These are phyloP conservation scores for Chloris gayana DNA, from an alignment of 176 grass and related monocot genomes.

Conservation along the genomic window DNA sequence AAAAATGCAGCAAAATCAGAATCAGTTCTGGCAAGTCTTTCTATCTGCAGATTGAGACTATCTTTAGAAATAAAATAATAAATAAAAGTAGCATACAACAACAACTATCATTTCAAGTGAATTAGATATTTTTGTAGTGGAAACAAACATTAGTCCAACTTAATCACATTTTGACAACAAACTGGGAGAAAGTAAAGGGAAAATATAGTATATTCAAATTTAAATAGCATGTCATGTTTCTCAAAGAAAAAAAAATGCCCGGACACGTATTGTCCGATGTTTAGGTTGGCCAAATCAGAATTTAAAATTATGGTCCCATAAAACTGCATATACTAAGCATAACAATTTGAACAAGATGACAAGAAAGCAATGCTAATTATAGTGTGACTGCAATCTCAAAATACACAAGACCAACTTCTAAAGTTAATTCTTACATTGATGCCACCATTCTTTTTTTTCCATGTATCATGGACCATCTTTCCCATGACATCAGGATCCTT, in stretches of 20 bases:
- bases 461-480: conserved; percentile 82
- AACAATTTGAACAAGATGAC: neutral
- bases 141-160: neutral
- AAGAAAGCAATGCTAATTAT: neutral
- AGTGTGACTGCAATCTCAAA: conserved; percentile 1
- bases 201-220: neutral
- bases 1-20: conserved; percentile 91
- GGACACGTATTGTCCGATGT: neutral
- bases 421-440: conserved; percentile 69
- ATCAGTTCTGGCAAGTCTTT: conserved; percentile 94
- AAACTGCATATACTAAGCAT: neutral
- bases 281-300: conserved; percentile 4
- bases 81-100: conserved; percentile 3
- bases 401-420: neutral
- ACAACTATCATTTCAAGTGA: neutral
- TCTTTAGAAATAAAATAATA: conserved; percentile 35
- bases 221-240: neutral
- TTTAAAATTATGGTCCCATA: neutral
- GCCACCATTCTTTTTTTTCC: conserved; percentile 51
- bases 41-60: conserved; percentile 63
- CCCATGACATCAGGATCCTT: conserved; percentile 75
- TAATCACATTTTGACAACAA: neutral
- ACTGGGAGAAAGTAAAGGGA: neutral
- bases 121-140: conserved; percentile 1
- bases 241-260: neutral